Evolutionary conservation across 306 rosid genomes (phyloP).

Genomic region (Delonix regia): DNA sequence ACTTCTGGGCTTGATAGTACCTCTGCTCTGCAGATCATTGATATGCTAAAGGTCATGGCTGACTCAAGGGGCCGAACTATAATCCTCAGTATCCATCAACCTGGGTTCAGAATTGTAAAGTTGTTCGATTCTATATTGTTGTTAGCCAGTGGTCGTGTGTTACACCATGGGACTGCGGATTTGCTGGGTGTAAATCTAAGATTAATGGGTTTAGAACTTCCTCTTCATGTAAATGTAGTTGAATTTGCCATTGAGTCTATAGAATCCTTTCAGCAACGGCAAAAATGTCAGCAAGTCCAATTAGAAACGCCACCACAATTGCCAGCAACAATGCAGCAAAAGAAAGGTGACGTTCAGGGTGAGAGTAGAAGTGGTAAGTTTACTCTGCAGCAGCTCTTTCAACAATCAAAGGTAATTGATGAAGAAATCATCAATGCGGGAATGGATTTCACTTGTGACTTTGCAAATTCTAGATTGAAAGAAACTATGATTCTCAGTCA

Average conservation of each 20-base stretch:
- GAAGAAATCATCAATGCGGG: constrained; percentile 39
- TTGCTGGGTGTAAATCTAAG: constrained; percentile 59
- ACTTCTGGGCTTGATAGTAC: constrained; percentile 86
- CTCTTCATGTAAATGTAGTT: constrained; percentile 66
- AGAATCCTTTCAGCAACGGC: constrained; percentile 51
- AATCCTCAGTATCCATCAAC: constrained; percentile 77
- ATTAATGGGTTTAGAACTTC: constrained; percentile 68
- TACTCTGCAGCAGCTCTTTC: constrained; percentile 82
- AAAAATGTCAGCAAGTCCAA: constrained; percentile 22
- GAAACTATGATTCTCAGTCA: constrained; percentile 74
- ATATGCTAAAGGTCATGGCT: constrained; percentile 75
- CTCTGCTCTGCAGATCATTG: constrained; percentile 71
- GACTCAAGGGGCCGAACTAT: constrained; percentile 62
- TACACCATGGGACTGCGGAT: constrained; percentile 73
- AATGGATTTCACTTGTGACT: constrained; percentile 44
- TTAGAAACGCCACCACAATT: constrained; percentile 9
- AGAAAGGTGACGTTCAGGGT: constrained; percentile 37
- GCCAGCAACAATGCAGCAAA: constrained; percentile 28
- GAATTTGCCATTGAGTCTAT: constrained; percentile 79
- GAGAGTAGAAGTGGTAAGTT: constrained; percentile 49
- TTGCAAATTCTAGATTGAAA: constrained; percentile 62
- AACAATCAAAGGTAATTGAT: constrained; percentile 68
- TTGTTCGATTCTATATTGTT: constrained; percentile 61
- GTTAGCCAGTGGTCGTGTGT: constrained; percentile 60
- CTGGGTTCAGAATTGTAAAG: constrained; percentile 75